phyloP scores from a whole-genome alignment of 2,329 filamentous ascomycete genomes.

The Thelonectria olida region DNA sequence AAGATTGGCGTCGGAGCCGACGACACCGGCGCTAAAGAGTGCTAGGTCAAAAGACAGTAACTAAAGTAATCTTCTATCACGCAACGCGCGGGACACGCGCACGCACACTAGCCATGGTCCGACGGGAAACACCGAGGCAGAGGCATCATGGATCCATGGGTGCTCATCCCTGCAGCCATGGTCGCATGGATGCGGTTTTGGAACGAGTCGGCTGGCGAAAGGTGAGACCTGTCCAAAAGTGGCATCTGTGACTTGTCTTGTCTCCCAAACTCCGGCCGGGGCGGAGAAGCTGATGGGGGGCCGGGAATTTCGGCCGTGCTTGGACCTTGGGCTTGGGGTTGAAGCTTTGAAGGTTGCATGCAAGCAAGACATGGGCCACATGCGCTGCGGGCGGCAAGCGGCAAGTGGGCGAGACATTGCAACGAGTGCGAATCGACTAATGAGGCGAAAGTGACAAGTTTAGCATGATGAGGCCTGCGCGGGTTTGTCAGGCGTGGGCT shows the following conservation, averaged over 20 bases:
- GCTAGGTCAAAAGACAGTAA: too few species aligned
- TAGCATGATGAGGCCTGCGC: neutral
- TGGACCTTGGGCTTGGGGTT: constrained; percentile 4
- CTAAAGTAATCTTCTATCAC: too few species aligned
- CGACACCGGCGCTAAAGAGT: constrained; percentile 26
- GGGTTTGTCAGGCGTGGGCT: constrained; percentile 3
- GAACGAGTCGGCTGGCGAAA: constrained; percentile 8
- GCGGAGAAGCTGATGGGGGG: neutral
- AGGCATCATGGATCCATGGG: too few species aligned
- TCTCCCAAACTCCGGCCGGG: neutral
- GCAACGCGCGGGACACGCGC: constrained; percentile 8
- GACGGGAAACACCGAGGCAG: constrained; percentile 27
- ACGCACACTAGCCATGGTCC: constrained; percentile 29
- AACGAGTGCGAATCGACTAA: neutral
- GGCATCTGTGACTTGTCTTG: neutral
- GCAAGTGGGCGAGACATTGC: constrained; percentile 13
- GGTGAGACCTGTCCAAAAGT: neutral
- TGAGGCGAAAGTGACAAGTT: neutral
- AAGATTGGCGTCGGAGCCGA: constrained; percentile 34
- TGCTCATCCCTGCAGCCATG: neutral
- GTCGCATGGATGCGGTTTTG: neutral
- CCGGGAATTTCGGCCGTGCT: constrained; percentile 16
- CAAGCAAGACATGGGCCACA: constrained; percentile 3
- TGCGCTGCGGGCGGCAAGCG: neutral
- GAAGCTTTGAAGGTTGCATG: neutral